phyloP scores from a whole-genome alignment of 2,329 filamentous ascomycete species.

The Alternaria sp. region DNA sequence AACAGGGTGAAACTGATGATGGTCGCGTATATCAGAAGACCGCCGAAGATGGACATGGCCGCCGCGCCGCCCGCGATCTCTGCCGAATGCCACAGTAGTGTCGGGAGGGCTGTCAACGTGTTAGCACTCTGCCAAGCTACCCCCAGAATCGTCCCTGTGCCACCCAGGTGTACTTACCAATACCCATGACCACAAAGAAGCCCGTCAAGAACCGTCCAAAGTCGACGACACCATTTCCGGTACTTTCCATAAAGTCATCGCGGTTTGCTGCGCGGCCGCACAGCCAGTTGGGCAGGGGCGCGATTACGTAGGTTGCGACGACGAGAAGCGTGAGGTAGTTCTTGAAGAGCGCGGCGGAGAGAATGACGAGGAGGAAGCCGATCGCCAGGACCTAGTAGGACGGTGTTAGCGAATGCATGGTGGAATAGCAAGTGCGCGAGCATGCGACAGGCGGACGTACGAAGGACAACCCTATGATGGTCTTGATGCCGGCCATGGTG shows the following conservation, averaged over 20 bases:
- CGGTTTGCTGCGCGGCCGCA: conserved; percentile 86
- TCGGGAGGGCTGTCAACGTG: conserved; percentile 72
- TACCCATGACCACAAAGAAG: conserved; percentile 95
- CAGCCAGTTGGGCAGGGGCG: conserved; percentile 96
- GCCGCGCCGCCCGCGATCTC: conserved; percentile 85
- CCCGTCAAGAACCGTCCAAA: conserved; percentile 93
- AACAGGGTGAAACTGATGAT: conserved; percentile 99
- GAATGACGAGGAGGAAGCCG: conserved; percentile 97
- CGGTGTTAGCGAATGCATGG: conserved; percentile 3
- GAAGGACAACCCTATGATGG: conserved; percentile 98
- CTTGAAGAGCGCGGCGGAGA: conserved; percentile 93
- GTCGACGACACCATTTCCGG: conserved; percentile 84
- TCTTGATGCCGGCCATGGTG: conserved; percentile 88
- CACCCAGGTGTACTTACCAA: conserved; percentile 69
- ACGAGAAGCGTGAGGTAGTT: conserved; percentile 95
- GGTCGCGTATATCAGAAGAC: conserved; percentile 93
- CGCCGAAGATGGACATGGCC: conserved; percentile 93
- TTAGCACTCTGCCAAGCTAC: conserved; percentile 12
- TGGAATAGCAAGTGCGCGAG: conserved; percentile 6
- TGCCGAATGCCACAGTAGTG: conserved; percentile 84
- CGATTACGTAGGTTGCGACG: conserved; percentile 92
- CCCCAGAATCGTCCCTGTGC: not conserved
- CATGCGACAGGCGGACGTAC: conserved; percentile 58
- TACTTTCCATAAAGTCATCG: conserved; percentile 92
- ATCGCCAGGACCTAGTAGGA: conserved; percentile 79